Percentiles rank a stretch among this genome's conserved stretches.
Conservation (phyloP, 768 basidiomycete species). For the Suillus bovinus region DNA sequence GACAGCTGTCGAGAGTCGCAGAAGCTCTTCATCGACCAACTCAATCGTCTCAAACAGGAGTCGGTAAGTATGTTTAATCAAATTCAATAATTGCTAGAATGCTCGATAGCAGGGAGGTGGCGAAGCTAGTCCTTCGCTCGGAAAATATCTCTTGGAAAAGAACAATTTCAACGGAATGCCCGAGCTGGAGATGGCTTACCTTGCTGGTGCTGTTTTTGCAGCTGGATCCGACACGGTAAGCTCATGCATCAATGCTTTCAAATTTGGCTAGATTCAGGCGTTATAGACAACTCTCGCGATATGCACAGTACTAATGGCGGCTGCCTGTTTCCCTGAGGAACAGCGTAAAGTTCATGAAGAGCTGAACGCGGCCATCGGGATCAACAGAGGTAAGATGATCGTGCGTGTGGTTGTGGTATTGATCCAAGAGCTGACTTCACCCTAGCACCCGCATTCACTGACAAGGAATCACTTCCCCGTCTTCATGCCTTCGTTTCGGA, state of each 20-base stretch:
- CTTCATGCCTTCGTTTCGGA: constrained; percentile 41
- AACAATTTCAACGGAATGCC: constrained; percentile 47
- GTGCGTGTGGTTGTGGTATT: not conserved
- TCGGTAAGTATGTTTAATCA: constrained; percentile 33
- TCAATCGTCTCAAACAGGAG: constrained; percentile 43
- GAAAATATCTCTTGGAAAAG: constrained; percentile 52
- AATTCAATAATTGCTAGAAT: not conserved
- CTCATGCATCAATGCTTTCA: not conserved
- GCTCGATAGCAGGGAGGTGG: constrained; percentile 12
- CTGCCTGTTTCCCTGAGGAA: constrained; percentile 35
- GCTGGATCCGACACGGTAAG: constrained; percentile 56
- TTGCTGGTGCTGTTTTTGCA: constrained; percentile 58
- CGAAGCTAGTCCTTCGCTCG: constrained; percentile 40
- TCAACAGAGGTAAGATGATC: constrained; percentile 28
- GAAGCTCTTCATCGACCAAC: constrained; percentile 48
- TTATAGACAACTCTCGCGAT: constrained; percentile 27
- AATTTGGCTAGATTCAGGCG: not conserved
- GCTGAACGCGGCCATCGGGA: constrained; percentile 38
- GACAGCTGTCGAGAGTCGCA: constrained; percentile 53
- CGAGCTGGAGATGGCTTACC: constrained; percentile 54
- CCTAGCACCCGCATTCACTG: constrained; percentile 38
- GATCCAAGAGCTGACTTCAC: not conserved
- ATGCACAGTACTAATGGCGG: constrained; percentile 36
- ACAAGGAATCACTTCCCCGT: constrained; percentile 34
- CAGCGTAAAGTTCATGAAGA: constrained; percentile 37